Conservation (phyloP, 2,329 filamentous ascomycete genomes). For the Monilinia polystroma region DNA sequence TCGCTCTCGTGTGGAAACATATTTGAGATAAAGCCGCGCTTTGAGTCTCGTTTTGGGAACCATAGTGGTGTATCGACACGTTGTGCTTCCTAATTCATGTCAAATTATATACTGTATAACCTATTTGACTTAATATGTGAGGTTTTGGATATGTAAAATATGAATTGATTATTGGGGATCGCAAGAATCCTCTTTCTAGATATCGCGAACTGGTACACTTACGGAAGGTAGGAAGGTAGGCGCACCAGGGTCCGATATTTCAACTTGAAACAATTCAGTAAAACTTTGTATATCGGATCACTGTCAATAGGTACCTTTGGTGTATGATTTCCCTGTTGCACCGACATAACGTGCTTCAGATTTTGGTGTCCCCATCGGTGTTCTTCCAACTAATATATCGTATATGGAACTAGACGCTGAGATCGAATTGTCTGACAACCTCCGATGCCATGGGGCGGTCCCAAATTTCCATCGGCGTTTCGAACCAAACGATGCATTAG, state of each 20-base stretch:
- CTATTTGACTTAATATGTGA: not conserved
- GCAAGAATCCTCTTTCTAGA: not conserved
- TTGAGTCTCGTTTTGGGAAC: conserved; percentile 23
- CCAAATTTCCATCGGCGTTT: conserved; percentile 32
- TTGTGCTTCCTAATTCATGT: conserved; percentile 34
- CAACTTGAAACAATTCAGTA: conserved; percentile 28
- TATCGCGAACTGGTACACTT: conserved; percentile 22
- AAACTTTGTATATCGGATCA: not conserved
- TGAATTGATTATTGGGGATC: not conserved
- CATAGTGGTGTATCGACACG: conserved; percentile 40
- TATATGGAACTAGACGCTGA: conserved; percentile 38
- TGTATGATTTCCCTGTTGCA: conserved; percentile 27
- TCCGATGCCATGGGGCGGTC: conserved; percentile 40
- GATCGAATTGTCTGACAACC: conserved; percentile 35
- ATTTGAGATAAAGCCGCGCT: conserved; percentile 32
- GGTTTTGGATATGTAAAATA: not conserved
- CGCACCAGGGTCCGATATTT: conserved; percentile 32
- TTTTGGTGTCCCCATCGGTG: conserved; percentile 35
- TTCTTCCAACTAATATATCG: conserved; percentile 36
- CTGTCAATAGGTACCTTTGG: conserved; percentile 26
- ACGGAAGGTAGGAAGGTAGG: conserved; percentile 38
- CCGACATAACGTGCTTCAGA: conserved; percentile 27
- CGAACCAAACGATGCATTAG: conserved; percentile 20
- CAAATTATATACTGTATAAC: not conserved
- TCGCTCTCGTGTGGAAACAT: conserved; percentile 15